Evolutionary conservation across 805 yeast species (phyloP).

Genomic region (Suhomyces tanzawaensis): DNA sequence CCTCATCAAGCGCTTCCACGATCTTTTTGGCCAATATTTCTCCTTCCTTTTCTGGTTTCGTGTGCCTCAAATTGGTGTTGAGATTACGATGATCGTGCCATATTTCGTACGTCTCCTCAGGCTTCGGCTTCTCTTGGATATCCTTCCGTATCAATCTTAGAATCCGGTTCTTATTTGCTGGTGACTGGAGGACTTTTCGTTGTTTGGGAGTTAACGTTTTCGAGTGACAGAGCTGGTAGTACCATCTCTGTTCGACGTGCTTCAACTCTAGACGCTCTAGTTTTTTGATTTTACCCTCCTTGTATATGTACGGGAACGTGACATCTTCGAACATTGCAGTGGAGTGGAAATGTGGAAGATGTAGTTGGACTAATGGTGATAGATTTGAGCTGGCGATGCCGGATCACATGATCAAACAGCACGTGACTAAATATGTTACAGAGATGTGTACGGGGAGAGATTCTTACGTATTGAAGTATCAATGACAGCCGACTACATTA

Average conservation of each 20-base stretch:
- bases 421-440: no score
- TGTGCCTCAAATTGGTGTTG: slow-evolving; percentile 11
- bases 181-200: slow-evolving; percentile 9
- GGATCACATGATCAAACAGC: no score
- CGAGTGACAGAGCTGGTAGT: slow-evolving; percentile 10
- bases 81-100: slow-evolving; percentile 26
- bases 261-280: slow-evolving; percentile 10
- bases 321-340: slow-evolving; percentile 12
- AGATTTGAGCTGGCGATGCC: no score
- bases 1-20: slow-evolving; percentile 4
- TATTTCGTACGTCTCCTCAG: slow-evolving; percentile 34
- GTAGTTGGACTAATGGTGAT: no score
- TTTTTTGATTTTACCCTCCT: slow-evolving; percentile 2
- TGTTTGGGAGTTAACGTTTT: slow-evolving; percentile 3
- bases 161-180: slow-evolving; percentile 12
- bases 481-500: no score
- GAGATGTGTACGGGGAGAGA: no score
- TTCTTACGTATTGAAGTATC: no score
- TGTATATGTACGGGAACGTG: not conserved
- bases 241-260: slow-evolving; percentile 18
- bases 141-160: slow-evolving; percentile 23
- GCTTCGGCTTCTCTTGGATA: slow-evolving; percentile 21
- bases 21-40: not conserved
- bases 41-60: not conserved
- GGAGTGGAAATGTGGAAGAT: no score